These are phyloP conservation scores for Neopestalotiopsis clavispora DNA, from an alignment of 2,329 filamentous ascomycete species.

Conservation along the genomic window DNA sequence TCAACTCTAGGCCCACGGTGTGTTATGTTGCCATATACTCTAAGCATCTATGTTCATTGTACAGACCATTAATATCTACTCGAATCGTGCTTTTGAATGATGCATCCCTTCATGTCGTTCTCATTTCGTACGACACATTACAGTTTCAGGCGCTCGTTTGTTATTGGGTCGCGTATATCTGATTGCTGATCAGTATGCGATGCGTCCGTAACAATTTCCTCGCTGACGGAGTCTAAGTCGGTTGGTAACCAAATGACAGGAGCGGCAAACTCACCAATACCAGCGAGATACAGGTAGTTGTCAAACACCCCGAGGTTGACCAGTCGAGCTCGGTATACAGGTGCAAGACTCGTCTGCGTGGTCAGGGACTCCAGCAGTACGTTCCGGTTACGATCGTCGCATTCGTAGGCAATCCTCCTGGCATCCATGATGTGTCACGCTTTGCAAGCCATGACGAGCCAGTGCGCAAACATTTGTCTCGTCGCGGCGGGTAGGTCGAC, in stretches of 20 bases:
- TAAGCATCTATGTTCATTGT: neutral
- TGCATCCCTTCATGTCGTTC: neutral
- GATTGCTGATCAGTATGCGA: neutral
- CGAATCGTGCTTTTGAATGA: neutral
- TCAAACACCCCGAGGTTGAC: slow-evolving; percentile 12
- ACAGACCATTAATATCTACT: neutral
- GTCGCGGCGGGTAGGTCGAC: neutral
- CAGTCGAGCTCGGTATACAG: slow-evolving; percentile 11
- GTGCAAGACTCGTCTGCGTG: neutral
- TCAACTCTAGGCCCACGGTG: neutral
- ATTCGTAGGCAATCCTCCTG: neutral
- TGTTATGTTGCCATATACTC: neutral
- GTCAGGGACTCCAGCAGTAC: neutral
- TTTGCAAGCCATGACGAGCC: slow-evolving; percentile 2
- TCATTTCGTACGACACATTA: neutral
- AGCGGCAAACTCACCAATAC: neutral
- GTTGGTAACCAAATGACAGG: neutral
- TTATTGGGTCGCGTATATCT: neutral
- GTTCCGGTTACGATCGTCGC: neutral
- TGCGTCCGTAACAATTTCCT: too few species aligned
- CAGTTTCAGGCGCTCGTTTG: neutral
- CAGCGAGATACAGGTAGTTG: neutral
- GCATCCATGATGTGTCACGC: slow-evolving; percentile 2
- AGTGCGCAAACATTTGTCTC: slow-evolving; percentile 10
- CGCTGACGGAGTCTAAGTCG: neutral